Evolutionary conservation across 2,329 filamentous ascomycete species (phyloP), one percentile per base, ranked within the genome.

Genomic region (Capronia epimyces): DNA sequence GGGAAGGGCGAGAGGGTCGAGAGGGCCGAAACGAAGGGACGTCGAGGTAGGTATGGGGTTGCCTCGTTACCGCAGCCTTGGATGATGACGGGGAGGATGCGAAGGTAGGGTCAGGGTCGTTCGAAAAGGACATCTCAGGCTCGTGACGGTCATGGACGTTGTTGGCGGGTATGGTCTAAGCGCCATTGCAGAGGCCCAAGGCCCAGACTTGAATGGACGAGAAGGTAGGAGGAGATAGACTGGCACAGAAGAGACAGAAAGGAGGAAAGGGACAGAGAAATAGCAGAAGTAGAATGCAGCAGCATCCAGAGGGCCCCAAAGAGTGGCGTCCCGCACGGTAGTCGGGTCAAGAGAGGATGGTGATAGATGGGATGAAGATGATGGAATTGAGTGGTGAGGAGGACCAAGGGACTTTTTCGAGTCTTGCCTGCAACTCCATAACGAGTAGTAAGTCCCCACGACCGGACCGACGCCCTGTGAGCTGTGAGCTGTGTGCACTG

Each of bases 1-100:
- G 45, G 2, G 59, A 59, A 9, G 50, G 45, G 8, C 55, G 43
- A n/a, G 46, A 59, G 10, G 50, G 45, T 12, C 55, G 43, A n/a
- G 46, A 45, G 12, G 37, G 27, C 1, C 37, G 52, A 41, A 49
- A 51, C 4, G 47, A 39, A 2, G 56, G 56, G 15, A 55, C 45
- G 34, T 56, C 53, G 24, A 57, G 55, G 43, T 53, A 51, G 15
- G 47, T 31, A 40, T 53, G 49, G 15, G 47, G 22, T 36, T 40
- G 39, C 18, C 34, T 47, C 31, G 20, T 20, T 16, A 22, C 22
- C 13, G 34, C 20, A n/a, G 39, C 16, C n/a, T 32, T 52, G 29
- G 49, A 49, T 9, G 39, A 18, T 15, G 51, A 54, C 2, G 55
- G 44, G 12, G 51, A 54, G 2, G 50, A 27, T 32, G 41, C 46